Evolutionary conservation across 805 yeast genomes (phyloP).

Genomic region (Candida taoyuanica): DNA sequence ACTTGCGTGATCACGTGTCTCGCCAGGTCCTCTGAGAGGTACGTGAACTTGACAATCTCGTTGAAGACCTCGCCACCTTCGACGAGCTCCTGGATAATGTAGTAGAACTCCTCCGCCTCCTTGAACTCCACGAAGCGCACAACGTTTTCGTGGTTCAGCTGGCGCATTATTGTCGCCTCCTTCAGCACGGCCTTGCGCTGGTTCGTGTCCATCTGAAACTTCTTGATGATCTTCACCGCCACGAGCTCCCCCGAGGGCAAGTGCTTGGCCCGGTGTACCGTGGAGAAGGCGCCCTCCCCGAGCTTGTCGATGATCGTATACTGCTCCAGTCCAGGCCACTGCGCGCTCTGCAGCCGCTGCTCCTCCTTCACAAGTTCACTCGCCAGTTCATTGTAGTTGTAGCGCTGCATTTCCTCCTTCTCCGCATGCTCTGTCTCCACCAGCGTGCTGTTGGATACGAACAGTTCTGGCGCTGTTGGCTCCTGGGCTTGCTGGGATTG

Average conservation of each 20-base stretch:
- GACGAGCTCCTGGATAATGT: slow-evolving; percentile 71
- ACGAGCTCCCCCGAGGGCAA: slow-evolving; percentile 38
- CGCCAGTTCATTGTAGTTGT: slow-evolving; percentile 26
- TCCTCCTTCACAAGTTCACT: slow-evolving; percentile 25
- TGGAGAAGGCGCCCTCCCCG: slow-evolving; percentile 90
- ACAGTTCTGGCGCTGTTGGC: slow-evolving; percentile 8
- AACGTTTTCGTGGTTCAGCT: slow-evolving; percentile 56
- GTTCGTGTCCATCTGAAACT: slow-evolving; percentile 31
- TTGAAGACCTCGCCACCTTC: slow-evolving; percentile 74
- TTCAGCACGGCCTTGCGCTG: slow-evolving; percentile 41
- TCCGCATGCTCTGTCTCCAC: slow-evolving; percentile 1
- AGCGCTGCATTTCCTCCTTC: slow-evolving; percentile 5
- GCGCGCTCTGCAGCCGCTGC: slow-evolving; percentile 16
- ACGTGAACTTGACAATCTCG: slow-evolving; percentile 61
- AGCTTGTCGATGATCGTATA: slow-evolving; percentile 37
- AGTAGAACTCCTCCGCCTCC: slow-evolving; percentile 51
- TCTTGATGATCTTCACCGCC: slow-evolving; percentile 75
- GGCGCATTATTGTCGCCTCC: slow-evolving; percentile 38
- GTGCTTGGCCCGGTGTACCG: slow-evolving; percentile 71
- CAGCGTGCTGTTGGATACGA: background rate
- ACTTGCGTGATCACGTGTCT: slow-evolving; percentile 62
- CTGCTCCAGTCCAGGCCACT: slow-evolving; percentile 26
- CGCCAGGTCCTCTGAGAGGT: slow-evolving; percentile 59
- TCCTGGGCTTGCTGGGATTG: too few relatives aligned
- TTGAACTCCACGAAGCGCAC: slow-evolving; percentile 55